Conservation (phyloP, 257 asterid genomes). For the Echium plantagineum region DNA sequence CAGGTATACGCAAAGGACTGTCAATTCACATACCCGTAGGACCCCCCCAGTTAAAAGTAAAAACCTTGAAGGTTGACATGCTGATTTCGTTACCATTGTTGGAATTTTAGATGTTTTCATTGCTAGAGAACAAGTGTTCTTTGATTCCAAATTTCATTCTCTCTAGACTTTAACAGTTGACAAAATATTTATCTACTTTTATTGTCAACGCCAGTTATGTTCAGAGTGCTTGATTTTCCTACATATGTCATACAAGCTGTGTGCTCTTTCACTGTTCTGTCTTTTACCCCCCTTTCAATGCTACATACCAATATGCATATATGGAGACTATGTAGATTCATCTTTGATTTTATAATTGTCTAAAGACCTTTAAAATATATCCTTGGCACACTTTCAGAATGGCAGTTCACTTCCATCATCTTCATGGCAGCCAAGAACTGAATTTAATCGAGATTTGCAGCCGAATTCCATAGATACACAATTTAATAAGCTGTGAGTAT, state of each 20-base stretch:
- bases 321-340: too few relatives aligned
- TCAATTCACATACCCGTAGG: background rate
- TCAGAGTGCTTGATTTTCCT: background rate
- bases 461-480: conserved; percentile 41
- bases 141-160: background rate
- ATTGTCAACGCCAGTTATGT: background rate
- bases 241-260: background rate
- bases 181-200: too few relatives aligned
- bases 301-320: too few relatives aligned
- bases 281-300: background rate
- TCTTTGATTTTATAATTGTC: too few relatives aligned
- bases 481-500: conserved; percentile 68
- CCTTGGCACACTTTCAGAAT: conserved; percentile 26
- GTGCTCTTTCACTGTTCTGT: too few relatives aligned
- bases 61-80: conserved; percentile 4
- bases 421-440: conserved; percentile 40
- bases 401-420: conserved; percentile 27
- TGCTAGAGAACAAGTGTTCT: too few relatives aligned
- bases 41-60: background rate
- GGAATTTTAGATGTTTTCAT: background rate
- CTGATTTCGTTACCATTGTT: background rate
- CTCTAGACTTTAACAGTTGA: background rate
- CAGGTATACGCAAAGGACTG: background rate
- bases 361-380: conserved; percentile 8
- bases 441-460: conserved; percentile 34